phyloP scores from a whole-genome alignment of 2,329 filamentous ascomycete genomes.

The Aspergillus candidus region DNA sequence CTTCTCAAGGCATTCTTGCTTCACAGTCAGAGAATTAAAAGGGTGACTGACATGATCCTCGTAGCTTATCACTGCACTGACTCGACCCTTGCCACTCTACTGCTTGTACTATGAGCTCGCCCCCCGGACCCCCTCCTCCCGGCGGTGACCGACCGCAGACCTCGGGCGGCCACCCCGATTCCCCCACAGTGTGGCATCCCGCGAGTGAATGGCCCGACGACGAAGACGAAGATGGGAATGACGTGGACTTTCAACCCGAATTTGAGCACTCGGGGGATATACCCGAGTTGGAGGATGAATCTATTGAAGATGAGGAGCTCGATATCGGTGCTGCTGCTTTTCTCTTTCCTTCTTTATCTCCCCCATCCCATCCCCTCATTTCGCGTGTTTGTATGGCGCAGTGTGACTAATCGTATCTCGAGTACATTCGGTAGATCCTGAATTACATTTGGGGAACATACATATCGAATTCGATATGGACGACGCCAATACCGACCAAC shows the following conservation, averaged over 20 bases:
- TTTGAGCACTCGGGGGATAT: conserved; percentile 31
- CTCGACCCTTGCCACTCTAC: conserved; percentile 5
- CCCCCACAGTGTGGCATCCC: conserved; percentile 29
- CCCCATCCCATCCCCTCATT: background rate
- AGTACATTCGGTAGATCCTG: conserved; percentile 9
- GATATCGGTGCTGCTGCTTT: background rate
- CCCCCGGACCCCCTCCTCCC: conserved; percentile 17
- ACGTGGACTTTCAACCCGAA: conserved; percentile 47
- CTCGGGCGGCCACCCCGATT: conserved; percentile 13
- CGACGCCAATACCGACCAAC: conserved; percentile 12
- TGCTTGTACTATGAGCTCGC: conserved; percentile 25
- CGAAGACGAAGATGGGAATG: conserved; percentile 40
- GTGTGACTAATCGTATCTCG: too few relatives aligned
- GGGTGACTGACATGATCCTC: conserved; percentile 5
- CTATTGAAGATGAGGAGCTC: conserved; percentile 30
- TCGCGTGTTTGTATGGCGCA: background rate
- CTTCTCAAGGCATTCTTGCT: background rate
- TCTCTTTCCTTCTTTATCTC: conserved; percentile 1
- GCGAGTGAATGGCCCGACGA: conserved; percentile 36
- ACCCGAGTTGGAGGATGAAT: conserved; percentile 32
- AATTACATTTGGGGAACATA: conserved; percentile 19
- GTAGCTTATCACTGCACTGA: conserved; percentile 4
- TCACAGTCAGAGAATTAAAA: too few relatives aligned
- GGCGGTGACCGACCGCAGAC: conserved; percentile 18
- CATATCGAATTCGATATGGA: conserved; percentile 27